Percentiles rank a stretch among this genome's conserved stretches.
These are phyloP conservation scores for Paraphoma chrysanthemicola DNA, from an alignment of 2,329 filamentous ascomycete genomes.

Conservation along the genomic window DNA sequence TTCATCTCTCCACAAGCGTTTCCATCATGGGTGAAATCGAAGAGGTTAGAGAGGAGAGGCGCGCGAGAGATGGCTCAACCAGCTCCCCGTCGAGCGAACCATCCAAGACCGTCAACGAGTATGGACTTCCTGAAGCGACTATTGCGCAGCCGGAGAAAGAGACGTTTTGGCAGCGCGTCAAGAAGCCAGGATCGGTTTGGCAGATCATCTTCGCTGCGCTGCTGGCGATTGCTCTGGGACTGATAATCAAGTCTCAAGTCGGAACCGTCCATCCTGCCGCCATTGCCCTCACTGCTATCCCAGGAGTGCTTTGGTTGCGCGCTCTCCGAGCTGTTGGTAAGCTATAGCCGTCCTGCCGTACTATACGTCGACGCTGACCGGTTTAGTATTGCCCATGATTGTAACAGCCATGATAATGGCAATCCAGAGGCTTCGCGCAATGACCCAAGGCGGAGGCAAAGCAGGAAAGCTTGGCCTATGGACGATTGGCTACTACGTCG, in stretches of 20 bases:
- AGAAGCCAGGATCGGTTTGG: constrained; percentile 54
- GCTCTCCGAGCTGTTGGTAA: constrained; percentile 57
- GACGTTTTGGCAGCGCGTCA: constrained; percentile 47
- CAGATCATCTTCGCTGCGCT: constrained; percentile 60
- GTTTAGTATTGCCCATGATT: constrained; percentile 60
- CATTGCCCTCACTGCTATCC: constrained; percentile 55
- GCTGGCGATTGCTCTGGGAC: constrained; percentile 59
- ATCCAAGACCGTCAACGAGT: constrained; percentile 1
- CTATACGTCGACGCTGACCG: background rate
- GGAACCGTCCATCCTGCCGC: constrained; percentile 54
- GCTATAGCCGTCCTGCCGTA: constrained; percentile 14
- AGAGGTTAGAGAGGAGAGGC: constrained; percentile 19
- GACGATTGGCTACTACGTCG: constrained; percentile 59
- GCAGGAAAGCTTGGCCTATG: constrained; percentile 53
- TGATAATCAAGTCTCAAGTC: constrained; percentile 54
- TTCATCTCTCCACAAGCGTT: background rate
- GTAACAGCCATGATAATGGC: constrained; percentile 61
- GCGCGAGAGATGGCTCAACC: background rate
- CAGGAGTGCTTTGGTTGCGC: constrained; percentile 59
- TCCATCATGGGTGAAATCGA: constrained; percentile 25
- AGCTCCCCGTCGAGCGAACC: constrained; percentile 12
- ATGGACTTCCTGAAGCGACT: constrained; percentile 8
- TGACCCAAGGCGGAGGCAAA: constrained; percentile 52
- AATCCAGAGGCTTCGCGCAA: constrained; percentile 56
- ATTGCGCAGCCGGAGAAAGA: constrained; percentile 22